Evolutionary conservation across 2,329 filamentous ascomycete genomes (phyloP).

Genomic region (Cladosporium sp.): DNA sequence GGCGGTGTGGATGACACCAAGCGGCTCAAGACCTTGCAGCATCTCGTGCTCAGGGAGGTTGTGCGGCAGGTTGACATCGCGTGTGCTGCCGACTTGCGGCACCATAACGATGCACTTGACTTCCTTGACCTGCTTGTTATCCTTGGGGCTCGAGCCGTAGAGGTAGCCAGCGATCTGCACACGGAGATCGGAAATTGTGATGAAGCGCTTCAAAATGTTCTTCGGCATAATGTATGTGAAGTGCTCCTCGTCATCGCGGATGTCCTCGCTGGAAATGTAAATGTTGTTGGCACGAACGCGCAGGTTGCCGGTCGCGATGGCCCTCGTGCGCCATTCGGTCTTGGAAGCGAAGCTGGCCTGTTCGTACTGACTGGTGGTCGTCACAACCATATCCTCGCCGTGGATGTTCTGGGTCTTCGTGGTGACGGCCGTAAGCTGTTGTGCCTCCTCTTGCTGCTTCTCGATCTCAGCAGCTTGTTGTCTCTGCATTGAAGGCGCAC

Average conservation of each 20-base stretch:
- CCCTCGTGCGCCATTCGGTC: slow-evolving; percentile 96
- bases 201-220: slow-evolving; percentile 97
- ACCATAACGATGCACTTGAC: slow-evolving; percentile 96
- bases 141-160: slow-evolving; percentile 85
- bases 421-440: slow-evolving; percentile 92
- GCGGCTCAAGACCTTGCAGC: slow-evolving; percentile 77
- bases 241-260: slow-evolving; percentile 80
- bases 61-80: slow-evolving; percentile 86
- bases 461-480: slow-evolving; percentile 98
- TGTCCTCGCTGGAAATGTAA: slow-evolving; percentile 94
- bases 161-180: slow-evolving; percentile 96
- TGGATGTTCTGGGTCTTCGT: slow-evolving; percentile 98
- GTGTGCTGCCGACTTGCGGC: slow-evolving; percentile 89
- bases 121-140: slow-evolving; percentile 97
- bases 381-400: slow-evolving; percentile 96
- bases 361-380: slow-evolving; percentile 96
- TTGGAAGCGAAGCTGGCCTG: slow-evolving; percentile 97
- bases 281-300: slow-evolving; percentile 95
- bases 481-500: slow-evolving; percentile 93
- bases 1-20: slow-evolving; percentile 93
- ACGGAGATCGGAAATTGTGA: slow-evolving; percentile 91
- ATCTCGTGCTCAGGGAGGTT: slow-evolving; percentile 90
- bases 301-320: slow-evolving; percentile 93
- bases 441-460: slow-evolving; percentile 96
- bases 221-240: slow-evolving; percentile 99